Evolutionary conservation across 2,329 filamentous ascomycete species (phyloP).

Genomic region (Pseudomassariella vexata): DNA sequence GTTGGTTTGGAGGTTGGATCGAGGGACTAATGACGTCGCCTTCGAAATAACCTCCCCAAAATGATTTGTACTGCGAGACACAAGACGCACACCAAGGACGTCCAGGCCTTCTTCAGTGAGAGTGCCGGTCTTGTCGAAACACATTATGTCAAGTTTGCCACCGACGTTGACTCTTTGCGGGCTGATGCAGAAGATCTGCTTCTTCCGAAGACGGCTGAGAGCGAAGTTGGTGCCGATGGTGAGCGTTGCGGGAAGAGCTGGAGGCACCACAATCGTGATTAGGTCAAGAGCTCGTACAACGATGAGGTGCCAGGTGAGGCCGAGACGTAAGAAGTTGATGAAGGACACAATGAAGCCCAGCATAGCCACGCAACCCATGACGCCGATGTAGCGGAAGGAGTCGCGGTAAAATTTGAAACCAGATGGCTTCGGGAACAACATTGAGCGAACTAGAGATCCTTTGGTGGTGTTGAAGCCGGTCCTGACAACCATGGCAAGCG

Average conservation of each 20-base stretch:
- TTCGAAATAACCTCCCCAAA: conserved; percentile 75
- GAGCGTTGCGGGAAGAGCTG: conserved; percentile 86
- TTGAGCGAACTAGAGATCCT: conserved; percentile 88
- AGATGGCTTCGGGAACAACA: conserved; percentile 97
- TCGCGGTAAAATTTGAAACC: conserved; percentile 98
- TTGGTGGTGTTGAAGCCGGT: conserved; percentile 98
- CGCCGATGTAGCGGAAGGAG: conserved; percentile 94
- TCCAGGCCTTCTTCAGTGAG: conserved; percentile 94
- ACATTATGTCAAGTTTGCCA: conserved; percentile 92
- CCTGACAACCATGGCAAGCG: conserved; percentile 83
- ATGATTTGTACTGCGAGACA: conserved; percentile 52
- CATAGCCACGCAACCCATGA: conserved; percentile 83
- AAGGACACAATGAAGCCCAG: conserved; percentile 88
- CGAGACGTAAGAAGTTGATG: conserved; percentile 84
- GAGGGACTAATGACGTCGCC: conserved; percentile 51
- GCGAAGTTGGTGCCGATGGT: conserved; percentile 98
- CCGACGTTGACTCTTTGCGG: conserved; percentile 95
- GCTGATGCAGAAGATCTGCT: conserved; percentile 95
- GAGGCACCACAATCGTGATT: conserved; percentile 96
- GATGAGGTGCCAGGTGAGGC: conserved; percentile 82
- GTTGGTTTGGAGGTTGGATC: conserved; percentile 19
- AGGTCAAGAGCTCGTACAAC: conserved; percentile 87
- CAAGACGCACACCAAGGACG: conserved; percentile 80
- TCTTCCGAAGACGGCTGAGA: conserved; percentile 74
- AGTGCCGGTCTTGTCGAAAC: conserved; percentile 98